Conservation (phyloP, 768 basidiomycete species). For the Leccinum olivaceopallidum region DNA sequence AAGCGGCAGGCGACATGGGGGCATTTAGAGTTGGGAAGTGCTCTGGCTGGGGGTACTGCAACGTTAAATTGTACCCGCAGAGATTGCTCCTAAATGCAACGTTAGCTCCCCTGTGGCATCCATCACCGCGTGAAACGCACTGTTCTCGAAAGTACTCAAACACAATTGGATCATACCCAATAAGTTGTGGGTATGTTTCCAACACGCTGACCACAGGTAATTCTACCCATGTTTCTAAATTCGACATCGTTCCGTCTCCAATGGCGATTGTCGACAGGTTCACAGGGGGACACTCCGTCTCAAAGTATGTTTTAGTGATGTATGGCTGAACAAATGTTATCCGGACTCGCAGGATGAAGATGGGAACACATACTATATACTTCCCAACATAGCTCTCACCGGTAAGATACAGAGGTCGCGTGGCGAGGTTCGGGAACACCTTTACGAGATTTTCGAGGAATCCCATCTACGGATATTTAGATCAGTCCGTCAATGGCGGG, state of each 20-base stretch:
- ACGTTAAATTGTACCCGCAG: constrained; percentile 65
- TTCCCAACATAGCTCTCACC: constrained; percentile 76
- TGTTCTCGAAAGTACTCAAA: constrained; percentile 68
- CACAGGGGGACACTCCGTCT: constrained; percentile 59
- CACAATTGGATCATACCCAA: constrained; percentile 67
- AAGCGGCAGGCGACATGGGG: not conserved
- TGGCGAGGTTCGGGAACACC: constrained; percentile 65
- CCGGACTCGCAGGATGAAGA: constrained; percentile 25
- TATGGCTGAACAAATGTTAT: constrained; percentile 54
- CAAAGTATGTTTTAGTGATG: constrained; percentile 70
- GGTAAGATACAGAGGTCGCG: constrained; percentile 64
- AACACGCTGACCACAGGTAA: constrained; percentile 54
- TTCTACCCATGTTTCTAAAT: constrained; percentile 46
- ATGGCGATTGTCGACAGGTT: constrained; percentile 65
- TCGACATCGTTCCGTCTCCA: constrained; percentile 62
- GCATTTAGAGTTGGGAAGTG: constrained; percentile 41
- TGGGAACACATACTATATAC: constrained; percentile 51
- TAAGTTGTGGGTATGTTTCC: constrained; percentile 76
- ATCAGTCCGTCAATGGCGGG: not conserved
- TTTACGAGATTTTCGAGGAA: constrained; percentile 71
- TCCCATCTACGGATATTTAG: constrained; percentile 48
- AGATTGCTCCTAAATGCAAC: constrained; percentile 45
- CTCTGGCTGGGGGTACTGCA: constrained; percentile 65
- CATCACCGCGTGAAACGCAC: constrained; percentile 38
- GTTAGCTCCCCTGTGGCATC: not conserved